phyloP scores from a whole-genome alignment of 768 basidiomycete genomes.

The Aureoboletus auriporus region DNA sequence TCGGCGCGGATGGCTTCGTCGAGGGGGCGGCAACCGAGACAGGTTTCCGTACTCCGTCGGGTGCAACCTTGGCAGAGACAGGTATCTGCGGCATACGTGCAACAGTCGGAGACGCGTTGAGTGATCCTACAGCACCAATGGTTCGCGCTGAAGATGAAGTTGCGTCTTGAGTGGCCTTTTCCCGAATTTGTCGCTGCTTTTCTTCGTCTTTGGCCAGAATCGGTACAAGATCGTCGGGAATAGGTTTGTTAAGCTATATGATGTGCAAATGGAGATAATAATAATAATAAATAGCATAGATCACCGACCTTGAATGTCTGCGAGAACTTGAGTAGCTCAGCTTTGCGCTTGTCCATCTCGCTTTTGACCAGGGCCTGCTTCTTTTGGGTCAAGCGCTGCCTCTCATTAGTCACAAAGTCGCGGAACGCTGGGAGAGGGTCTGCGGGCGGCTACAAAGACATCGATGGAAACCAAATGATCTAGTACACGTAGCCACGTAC shows the following conservation, averaged over 20 bases:
- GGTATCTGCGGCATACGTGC: constrained; percentile 37
- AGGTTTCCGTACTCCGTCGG: constrained; percentile 28
- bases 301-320: constrained; percentile 83
- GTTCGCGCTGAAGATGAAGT: constrained; percentile 60
- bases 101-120: constrained; percentile 43
- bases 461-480: constrained; percentile 6
- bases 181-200: constrained; percentile 79
- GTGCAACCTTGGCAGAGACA: constrained; percentile 26
- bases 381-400: constrained; percentile 86
- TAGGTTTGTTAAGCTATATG: constrained; percentile 82
- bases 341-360: constrained; percentile 93
- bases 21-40: constrained; percentile 19
- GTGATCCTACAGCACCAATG: constrained; percentile 51
- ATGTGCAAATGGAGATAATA: not conserved
- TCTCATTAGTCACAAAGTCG: constrained; percentile 90
- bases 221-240: constrained; percentile 89
- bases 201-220: constrained; percentile 93
- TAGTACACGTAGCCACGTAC: constrained; percentile 30
- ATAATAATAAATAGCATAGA: not conserved
- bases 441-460: constrained; percentile 50
- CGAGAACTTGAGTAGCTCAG: constrained; percentile 91
- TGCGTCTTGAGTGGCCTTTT: constrained; percentile 71
- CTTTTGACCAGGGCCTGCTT: constrained; percentile 83
- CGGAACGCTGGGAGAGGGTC: constrained; percentile 84
- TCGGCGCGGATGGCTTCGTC: constrained; percentile 28